phyloP scores from a whole-genome alignment of 1,284 basidiomycete genomes.

The Cryptococcus maquisensis region DNA sequence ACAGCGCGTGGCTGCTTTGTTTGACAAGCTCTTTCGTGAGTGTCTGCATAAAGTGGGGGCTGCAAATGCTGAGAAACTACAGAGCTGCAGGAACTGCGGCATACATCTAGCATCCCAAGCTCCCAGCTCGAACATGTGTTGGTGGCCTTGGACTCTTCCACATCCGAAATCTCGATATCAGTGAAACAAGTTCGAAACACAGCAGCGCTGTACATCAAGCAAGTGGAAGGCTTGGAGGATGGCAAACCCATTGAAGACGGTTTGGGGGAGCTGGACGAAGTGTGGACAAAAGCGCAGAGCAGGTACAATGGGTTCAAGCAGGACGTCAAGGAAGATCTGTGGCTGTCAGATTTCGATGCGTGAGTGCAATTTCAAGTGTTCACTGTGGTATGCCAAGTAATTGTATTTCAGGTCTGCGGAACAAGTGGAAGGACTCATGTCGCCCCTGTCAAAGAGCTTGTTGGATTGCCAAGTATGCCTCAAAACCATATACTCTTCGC shows the following conservation, averaged over 20 bases:
- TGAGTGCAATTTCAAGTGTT: constrained; percentile 48
- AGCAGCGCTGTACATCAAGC: too few species aligned
- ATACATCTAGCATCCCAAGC: constrained; percentile 47
- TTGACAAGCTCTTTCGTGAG: constrained; percentile 31
- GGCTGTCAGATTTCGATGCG: constrained; percentile 88
- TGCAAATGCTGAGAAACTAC: not conserved
- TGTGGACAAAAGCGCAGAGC: constrained; percentile 75
- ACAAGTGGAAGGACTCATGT: constrained; percentile 96
- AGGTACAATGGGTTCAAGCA: constrained; percentile 77
- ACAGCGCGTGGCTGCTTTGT: constrained; percentile 20
- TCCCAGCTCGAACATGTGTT: constrained; percentile 46
- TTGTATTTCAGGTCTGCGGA: constrained; percentile 49
- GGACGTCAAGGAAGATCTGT: constrained; percentile 92
- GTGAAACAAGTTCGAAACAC: too few species aligned
- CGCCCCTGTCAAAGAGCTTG: constrained; percentile 71
- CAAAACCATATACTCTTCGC: not conserved
- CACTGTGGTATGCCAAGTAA: not conserved
- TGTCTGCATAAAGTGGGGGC: not conserved
- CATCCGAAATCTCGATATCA: too few species aligned
- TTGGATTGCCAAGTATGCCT: constrained; percentile 22
- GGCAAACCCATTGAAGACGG: constrained; percentile 1
- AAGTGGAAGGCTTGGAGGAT: too few species aligned
- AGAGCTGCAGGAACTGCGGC: constrained; percentile 40
- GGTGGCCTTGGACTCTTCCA: constrained; percentile 3
- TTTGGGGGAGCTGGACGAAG: constrained; percentile 41